These are phyloP conservation scores for Lactarius pseudohatsudake DNA, from an alignment of 768 basidiomycete species.

Conservation along the genomic window DNA sequence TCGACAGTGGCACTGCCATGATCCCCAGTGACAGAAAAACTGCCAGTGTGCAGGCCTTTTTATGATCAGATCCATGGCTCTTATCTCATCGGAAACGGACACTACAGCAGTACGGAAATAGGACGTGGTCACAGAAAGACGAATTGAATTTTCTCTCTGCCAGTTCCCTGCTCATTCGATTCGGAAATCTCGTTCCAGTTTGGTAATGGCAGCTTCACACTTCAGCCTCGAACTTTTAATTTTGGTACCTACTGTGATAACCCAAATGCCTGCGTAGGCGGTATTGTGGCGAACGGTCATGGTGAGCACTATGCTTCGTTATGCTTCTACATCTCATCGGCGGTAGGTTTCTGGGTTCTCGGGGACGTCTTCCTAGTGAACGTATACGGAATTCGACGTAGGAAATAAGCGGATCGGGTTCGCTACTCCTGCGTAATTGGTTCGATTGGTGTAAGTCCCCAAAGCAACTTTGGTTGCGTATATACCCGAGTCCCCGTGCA, in stretches of 20 bases:
- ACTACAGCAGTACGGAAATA: constrained; percentile 4
- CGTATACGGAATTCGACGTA: constrained; percentile 15
- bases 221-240: constrained; percentile 34
- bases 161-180: constrained; percentile 29
- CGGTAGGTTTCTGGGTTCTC: constrained; percentile 9
- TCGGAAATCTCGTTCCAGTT: constrained; percentile 35
- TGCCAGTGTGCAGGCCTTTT: constrained; percentile 20
- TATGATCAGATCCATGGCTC: constrained; percentile 23
- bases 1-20: constrained; percentile 29
- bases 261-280: constrained; percentile 26
- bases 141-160: constrained; percentile 6
- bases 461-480: not conserved
- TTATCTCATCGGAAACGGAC: not conserved
- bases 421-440: constrained; percentile 1
- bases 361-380: constrained; percentile 5
- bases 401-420: constrained; percentile 22
- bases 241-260: constrained; percentile 30
- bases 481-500: not conserved
- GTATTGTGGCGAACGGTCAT: constrained; percentile 9
- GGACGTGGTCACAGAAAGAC: not conserved
- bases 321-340: too few relatives aligned
- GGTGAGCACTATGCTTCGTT: not conserved
- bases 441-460: not conserved
- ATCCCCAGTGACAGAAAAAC: constrained; percentile 25
- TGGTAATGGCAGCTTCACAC: constrained; percentile 32